Percentiles rank a stretch among this genome's conserved stretches.
Conservation (phyloP, 257 asterid species). For the Osmanthus fragrans region DNA sequence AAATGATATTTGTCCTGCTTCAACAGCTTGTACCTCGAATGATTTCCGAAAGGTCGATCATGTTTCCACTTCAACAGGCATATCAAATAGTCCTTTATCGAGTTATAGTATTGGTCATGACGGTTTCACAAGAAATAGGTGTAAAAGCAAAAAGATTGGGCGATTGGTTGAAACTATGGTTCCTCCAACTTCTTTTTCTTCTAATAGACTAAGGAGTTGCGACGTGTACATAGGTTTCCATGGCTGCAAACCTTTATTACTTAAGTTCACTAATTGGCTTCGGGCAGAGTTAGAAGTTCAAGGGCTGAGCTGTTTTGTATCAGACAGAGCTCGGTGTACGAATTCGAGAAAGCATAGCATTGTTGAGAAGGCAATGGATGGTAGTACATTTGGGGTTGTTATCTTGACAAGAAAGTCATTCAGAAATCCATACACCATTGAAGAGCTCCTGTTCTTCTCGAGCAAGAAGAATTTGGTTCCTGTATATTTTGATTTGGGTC, state of each 20-base stretch:
- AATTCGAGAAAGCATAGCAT: conserved; percentile 65
- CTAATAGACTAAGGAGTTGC: conserved; percentile 66
- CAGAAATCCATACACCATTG: conserved; percentile 78
- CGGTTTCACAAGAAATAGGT: conserved; percentile 39
- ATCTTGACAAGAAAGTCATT: conserved; percentile 86
- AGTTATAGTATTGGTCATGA: conserved; percentile 42
- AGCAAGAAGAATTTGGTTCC: conserved; percentile 96
- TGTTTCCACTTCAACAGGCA: conserved; percentile 54
- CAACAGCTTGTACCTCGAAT: conserved; percentile 36
- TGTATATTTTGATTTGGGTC: conserved; percentile 76
- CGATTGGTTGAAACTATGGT: conserved; percentile 47
- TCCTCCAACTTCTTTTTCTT: conserved; percentile 55
- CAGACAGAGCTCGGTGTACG: conserved; percentile 68
- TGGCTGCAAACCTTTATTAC: conserved; percentile 64
- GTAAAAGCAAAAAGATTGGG: conserved; percentile 47
- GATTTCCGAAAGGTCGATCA: conserved; percentile 47
- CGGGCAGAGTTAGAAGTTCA: conserved; percentile 83
- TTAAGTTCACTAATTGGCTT: conserved; percentile 77
- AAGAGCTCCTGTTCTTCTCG: conserved; percentile 81
- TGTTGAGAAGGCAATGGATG: conserved; percentile 80
- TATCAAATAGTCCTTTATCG: conserved; percentile 46
- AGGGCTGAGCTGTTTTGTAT: conserved; percentile 81
- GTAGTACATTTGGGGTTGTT: conserved; percentile 76
- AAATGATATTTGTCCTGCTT: conserved; percentile 37
- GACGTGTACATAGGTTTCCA: conserved; percentile 86